Base-by-base conservation (phyloP, 805 yeast genomes). In the Scheffersomyces spartinae region DNA sequence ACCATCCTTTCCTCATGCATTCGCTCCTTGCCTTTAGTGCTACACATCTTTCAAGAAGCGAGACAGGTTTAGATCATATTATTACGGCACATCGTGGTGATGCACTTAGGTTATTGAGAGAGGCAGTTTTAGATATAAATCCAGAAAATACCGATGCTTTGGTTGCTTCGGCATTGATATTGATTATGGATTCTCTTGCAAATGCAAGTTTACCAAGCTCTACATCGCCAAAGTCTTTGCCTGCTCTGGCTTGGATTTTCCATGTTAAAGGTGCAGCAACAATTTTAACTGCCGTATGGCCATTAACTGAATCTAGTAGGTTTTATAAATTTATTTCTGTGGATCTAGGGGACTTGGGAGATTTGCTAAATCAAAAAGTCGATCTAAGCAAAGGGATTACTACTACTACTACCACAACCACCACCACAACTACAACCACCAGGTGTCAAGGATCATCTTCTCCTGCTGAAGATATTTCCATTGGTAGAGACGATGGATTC, bases 181-280 rank as follows among this genome's bases (percentile, higher is more conserved):
- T 88, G 29, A 85, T 85, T 28, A 81, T 88, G 81, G 97, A 88
- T 47, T 82, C 96, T 0, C 57, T 84, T 36, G 96, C 96, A 3
- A 86, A 86, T 50, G 96, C 95, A 0, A 71, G 76, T 3, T 56
- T 68, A 24, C 94, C 71, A 23, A 45, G 51, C 23, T 51, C 55
- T 17, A 55, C 62, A 3, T 53, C 61, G 3, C 45, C 47, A 6
- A 70, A 68, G 36, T 75, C 85, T 3, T 51, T 85, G 30, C 94
- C 95, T 1, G 86, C 96, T 2, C 75, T 91, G 3, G 94, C 96
- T 0, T 88, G 97, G 97, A 75, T 88, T 29, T 91, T 83, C 60
- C 96, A 88, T 43, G 95, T 88, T 8, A 81, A 91, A 40, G 97
- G 96, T 17, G 95, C 96, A 0, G 95, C 95, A 5, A 86, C 96